These are phyloP conservation scores for Colletotrichum sp. DNA, from an alignment of 2,329 filamentous ascomycete species.

Conservation along the genomic window DNA sequence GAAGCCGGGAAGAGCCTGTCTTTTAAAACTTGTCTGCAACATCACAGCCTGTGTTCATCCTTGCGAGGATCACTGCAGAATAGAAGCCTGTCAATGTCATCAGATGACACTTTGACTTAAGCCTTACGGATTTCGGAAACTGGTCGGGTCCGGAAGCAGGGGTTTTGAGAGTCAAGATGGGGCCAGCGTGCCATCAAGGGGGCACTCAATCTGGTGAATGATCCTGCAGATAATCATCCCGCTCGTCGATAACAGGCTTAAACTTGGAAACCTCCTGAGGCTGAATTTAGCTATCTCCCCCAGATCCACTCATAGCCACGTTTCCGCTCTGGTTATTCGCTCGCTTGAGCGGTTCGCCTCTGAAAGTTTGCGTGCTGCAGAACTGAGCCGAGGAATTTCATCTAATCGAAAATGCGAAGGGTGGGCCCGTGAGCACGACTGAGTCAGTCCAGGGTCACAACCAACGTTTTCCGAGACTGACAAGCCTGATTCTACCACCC, in stretches of 20 bases:
- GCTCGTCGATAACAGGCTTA: neutral
- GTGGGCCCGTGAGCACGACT: neutral
- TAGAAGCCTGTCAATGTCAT: neutral
- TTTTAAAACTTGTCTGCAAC: neutral
- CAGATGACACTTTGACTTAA: neutral
- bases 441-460: slow-evolving; percentile 2
- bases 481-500: neutral
- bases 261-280: neutral
- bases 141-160: neutral
- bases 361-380: neutral
- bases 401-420: neutral
- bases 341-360: neutral
- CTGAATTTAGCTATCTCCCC: neutral
- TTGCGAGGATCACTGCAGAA: neutral
- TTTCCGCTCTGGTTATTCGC: neutral
- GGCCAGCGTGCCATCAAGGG: neutral
- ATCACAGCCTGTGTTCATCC: neutral
- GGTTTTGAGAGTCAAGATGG: neutral
- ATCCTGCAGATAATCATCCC: neutral
- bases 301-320: neutral
- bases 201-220: neutral
- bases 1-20: neutral
- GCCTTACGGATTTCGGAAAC: neutral
- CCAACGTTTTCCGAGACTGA: neutral
- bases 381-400: neutral